Base-by-base conservation (phyloP, 139 green algal genomes). In the Chlamydomonas eustigma region DNA sequence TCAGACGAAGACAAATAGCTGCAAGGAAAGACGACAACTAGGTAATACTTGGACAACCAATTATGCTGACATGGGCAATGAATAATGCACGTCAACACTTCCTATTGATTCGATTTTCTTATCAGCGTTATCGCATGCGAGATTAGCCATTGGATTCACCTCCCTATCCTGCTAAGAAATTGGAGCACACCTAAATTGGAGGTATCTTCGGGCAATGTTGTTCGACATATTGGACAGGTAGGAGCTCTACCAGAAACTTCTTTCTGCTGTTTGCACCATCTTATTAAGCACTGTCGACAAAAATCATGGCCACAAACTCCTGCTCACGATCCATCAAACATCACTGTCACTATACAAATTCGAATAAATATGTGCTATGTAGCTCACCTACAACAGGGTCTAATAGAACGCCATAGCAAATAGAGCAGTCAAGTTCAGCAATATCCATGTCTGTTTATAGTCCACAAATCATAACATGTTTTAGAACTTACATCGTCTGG, bases 261-360 rank as follows among this genome's bases (percentile, higher is more conserved):
- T 69, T 35, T 35, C 24, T n/a, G 18, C 31, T 72, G 12, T n/a
- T 38, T 1, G 50, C 50, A 50, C 71, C 71, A 76, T 2, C 2
- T 3, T 3, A 32, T 18, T 2, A 76, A 12, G 71, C 71, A 76
- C 2, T 4, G 3, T 33, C 51, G 36, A 64, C 76, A 81, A 38
- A 77, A 81, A 37, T 81, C 76, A 28, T 81, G 76, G 8, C 76
- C 76, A 37, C 76, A 81, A 12, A 1, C 2, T 8, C 64, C 75
- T 79, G 38, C 34, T 12, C 18, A 18, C 44, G 44, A 58, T 58
- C 12, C 44, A 58, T 12, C 44, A 58, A 58, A 22, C 44, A 22
- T 22, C 12, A 28, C 12, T 58, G 12, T 12, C 12, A 22, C 44
- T 58, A 12, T 58, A 22, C 44, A 28, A 28, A 22, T 58, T 12